Conservation (phyloP, 305 asterid species). For the Ruellia speciosa region DNA sequence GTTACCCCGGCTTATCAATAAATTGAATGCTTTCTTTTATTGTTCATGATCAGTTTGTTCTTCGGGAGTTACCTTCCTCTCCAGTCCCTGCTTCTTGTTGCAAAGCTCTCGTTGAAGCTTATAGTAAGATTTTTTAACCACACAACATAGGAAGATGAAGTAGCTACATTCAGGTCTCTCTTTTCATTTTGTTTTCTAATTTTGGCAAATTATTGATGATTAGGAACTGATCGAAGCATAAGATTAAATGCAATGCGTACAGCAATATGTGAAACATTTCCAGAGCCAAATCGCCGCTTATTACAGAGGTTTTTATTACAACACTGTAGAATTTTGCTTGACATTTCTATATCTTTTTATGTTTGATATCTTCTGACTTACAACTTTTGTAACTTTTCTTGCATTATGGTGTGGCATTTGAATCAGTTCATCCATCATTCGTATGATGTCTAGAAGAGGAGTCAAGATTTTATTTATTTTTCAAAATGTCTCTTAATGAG, state of each 20-base stretch:
- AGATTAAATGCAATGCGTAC: conserved; percentile 79
- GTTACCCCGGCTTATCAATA: conserved; percentile 8
- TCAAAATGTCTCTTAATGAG: no score
- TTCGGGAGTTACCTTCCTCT: conserved; percentile 94
- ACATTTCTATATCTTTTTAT: no score
- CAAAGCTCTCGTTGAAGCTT: conserved; percentile 95
- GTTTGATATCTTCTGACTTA: no score
- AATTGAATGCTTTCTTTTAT: conserved; percentile 24
- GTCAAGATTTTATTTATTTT: no score
- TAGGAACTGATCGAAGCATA: conserved; percentile 78
- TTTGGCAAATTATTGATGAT: conserved; percentile 22
- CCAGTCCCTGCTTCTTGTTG: conserved; percentile 99
- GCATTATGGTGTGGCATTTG: no score
- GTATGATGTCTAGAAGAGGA: no score
- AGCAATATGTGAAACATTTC: conserved; percentile 97
- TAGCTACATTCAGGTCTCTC: conserved; percentile 17
- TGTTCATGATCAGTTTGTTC: conserved; percentile 58
- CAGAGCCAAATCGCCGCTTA: conserved; percentile 95
- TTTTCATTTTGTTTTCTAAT: conserved; percentile 16
- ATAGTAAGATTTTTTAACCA: conserved; percentile 44
- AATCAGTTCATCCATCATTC: no score
- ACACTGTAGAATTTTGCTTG: no score
- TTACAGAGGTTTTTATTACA: no score
- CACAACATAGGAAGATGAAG: neutral
- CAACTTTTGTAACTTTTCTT: no score